Evolutionary conservation across 768 basidiomycete genomes (phyloP).

Genomic region (Trametes gibbosa): DNA sequence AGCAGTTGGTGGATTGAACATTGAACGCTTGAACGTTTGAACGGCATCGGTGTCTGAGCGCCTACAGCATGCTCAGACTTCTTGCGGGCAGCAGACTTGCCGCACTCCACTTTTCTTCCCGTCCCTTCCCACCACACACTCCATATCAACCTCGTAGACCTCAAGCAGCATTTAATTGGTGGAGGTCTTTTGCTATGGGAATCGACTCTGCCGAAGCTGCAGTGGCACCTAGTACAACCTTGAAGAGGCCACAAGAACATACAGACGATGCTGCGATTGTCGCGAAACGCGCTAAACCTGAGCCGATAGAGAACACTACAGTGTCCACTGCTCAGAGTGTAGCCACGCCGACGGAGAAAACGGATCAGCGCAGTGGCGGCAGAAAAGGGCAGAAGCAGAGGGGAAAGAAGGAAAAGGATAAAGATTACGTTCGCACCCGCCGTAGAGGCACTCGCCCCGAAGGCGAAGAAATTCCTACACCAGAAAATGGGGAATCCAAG

Average conservation of each 20-base stretch:
- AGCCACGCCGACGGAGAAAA: neutral
- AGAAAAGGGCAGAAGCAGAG: constrained; percentile 12
- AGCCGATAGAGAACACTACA: neutral
- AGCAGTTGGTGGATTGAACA: no score
- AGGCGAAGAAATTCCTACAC: constrained; percentile 6
- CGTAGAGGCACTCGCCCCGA: constrained; percentile 24
- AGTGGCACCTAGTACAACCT: neutral
- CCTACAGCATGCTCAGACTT: constrained; percentile 10
- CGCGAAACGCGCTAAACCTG: constrained; percentile 14
- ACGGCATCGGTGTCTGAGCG: neutral
- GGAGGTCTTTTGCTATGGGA: neutral
- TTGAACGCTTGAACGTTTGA: no score
- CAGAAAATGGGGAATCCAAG: constrained; percentile 33
- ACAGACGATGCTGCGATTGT: neutral
- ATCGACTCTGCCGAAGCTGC: neutral
- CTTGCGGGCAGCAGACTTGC: neutral
- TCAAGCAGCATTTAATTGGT: no score
- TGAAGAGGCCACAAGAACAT: constrained; percentile 14
- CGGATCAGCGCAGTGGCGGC: constrained; percentile 1
- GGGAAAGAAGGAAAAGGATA: constrained; percentile 15
- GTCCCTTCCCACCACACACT: no score
- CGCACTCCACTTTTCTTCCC: neutral
- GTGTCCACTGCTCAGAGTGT: neutral
- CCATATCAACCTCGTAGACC: no score
- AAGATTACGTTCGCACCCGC: constrained; percentile 12